Conservation (phyloP, 1,284 basidiomycete genomes). For the Sanghuangporus weigelae region DNA sequence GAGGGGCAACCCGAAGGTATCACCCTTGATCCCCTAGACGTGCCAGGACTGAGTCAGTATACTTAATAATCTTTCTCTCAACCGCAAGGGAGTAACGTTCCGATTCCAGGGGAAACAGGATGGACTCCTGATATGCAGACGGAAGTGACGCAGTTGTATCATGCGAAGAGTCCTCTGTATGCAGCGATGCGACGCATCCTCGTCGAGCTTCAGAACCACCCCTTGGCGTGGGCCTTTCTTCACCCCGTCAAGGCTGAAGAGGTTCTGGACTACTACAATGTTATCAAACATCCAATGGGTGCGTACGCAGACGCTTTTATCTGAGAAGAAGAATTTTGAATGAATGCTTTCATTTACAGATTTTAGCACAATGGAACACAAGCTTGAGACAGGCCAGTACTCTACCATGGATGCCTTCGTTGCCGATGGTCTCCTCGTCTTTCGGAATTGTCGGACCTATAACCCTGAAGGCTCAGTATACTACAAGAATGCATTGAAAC, state of each 20-base stretch:
- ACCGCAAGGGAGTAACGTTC: background rate
- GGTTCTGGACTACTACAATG: constrained; percentile 88
- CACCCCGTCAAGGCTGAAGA: constrained; percentile 80
- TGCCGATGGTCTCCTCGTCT: constrained; percentile 79
- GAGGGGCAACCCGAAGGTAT: constrained; percentile 43
- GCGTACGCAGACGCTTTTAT: constrained; percentile 25
- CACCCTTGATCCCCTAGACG: constrained; percentile 61
- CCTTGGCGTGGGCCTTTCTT: constrained; percentile 85
- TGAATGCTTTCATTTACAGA: constrained; percentile 45
- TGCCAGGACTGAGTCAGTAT: constrained; percentile 78
- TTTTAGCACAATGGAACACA: constrained; percentile 89
- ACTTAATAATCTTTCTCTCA: constrained; percentile 13
- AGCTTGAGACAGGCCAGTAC: constrained; percentile 83
- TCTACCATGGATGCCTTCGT: constrained; percentile 72
- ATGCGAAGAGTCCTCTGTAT: constrained; percentile 45
- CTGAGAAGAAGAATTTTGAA: background rate
- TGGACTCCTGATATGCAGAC: constrained; percentile 81
- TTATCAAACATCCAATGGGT: constrained; percentile 95
- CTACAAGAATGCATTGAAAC: constrained; percentile 78
- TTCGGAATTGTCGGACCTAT: constrained; percentile 89
- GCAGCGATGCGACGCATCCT: constrained; percentile 79
- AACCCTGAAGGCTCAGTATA: constrained; percentile 87
- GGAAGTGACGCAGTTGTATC: constrained; percentile 5
- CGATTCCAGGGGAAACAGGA: constrained; percentile 71
- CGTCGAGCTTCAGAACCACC: constrained; percentile 77